Base-by-base conservation (phyloP, 768 basidiomycete genomes). In the Trametes villosa region DNA sequence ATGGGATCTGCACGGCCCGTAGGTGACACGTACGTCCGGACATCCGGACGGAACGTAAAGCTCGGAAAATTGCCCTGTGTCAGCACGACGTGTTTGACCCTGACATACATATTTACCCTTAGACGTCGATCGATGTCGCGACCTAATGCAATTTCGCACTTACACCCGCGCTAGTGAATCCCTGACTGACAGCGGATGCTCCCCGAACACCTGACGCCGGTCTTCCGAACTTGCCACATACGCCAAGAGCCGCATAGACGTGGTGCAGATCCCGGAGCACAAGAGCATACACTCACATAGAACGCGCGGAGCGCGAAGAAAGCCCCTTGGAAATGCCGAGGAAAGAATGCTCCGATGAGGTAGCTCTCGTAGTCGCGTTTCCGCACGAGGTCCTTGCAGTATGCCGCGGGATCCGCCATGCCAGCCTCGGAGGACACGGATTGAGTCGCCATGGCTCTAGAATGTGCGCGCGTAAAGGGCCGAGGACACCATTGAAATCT, bases 331-430 rank as follows among this genome's bases (percentile, higher is more conserved):
- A 80, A 66, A n/a, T 77, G 70, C n/a, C 75, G 74, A n/a, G 92
- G 89, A 68, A 85, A 94, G 71, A 91, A 84, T 41, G 86, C 86
- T 5, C 86, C 85, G 30, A 81, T 77, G 29, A 95, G 78, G 70
- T 82, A 92, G 17, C 88, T 86, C 52, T 93, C 91, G 70, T 93
- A 91, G 78, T 95, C 92, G 67, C 91, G 84, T 75, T 85, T 89
- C 60, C 80, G 86, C 53, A 94, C 87, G 57, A 90, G 77, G 36
- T 85, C 78, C 59, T 72, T 81, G 81, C 92, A 95, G 69, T 92
- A 92, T 44, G 78, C 78, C 17, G 74, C 69, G 40, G 88, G 66
- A 22, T 70, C 69, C 17, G 55, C 56, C 11, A 59, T 30, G 2
- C 69, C 65, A 15, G 50, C 54, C 13, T 67, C 63, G 17, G 31